phyloP scores from a whole-genome alignment of 805 yeast species.

The Jamesozyma lodderae region DNA sequence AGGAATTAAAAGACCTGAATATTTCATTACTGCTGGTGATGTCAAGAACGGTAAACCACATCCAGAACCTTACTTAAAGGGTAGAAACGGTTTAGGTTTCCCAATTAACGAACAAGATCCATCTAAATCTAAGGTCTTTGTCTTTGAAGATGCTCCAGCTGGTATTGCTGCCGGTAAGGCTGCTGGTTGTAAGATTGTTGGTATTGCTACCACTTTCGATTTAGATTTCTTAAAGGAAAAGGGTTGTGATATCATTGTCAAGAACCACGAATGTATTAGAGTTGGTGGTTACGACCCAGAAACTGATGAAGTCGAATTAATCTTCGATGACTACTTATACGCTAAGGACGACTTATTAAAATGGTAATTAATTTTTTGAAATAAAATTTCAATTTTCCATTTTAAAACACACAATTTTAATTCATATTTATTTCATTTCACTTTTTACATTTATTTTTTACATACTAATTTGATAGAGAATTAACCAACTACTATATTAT shows the following conservation, averaged over 20 bases:
- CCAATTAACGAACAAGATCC: constrained; percentile 32
- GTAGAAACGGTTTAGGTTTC: constrained; percentile 35
- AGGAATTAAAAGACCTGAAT: constrained; percentile 52
- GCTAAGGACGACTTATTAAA: constrained; percentile 30
- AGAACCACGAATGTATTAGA: constrained; percentile 56
- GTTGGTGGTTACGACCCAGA: constrained; percentile 45
- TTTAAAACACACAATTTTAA: neutral
- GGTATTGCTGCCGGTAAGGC: constrained; percentile 77
- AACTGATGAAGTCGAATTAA: constrained; percentile 32
- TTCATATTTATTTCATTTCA: neutral
- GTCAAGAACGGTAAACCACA: constrained; percentile 77
- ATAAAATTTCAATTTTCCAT: neutral
- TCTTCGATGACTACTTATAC: constrained; percentile 32
- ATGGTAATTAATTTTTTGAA: constrained; percentile 19
- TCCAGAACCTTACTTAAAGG: constrained; percentile 71
- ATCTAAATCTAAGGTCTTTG: constrained; percentile 41
- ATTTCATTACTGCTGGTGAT: constrained; percentile 75
- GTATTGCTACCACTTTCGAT: constrained; percentile 73
- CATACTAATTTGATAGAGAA: neutral
- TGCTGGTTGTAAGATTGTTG: constrained; percentile 76
- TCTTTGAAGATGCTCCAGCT: constrained; percentile 85
- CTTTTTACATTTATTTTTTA: neutral
- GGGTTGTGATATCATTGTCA: constrained; percentile 77
- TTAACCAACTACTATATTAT: neutral
- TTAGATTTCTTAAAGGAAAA: constrained; percentile 58